Evolutionary conservation across 805 yeast species (phyloP), one percentile per base, ranked within the genome.

Genomic region (Ogataea philodendri): DNA sequence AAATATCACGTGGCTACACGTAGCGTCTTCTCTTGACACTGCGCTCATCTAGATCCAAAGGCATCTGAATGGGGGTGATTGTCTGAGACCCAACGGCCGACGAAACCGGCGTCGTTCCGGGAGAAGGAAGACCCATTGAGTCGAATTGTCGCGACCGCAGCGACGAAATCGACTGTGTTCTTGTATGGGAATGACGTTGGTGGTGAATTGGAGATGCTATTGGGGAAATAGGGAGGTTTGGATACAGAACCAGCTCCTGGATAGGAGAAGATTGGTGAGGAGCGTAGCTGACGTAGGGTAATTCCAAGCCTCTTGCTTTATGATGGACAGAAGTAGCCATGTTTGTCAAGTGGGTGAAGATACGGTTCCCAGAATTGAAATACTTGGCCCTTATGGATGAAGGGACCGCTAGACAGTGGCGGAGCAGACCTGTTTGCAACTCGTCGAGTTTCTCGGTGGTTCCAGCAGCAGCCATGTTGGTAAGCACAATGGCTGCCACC

Each of bases 401-500:
- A 7, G 58, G 58, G 31, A 55, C 38, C 9, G 36, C 35, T 13
- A 51, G 38, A 11, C 53, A 38, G n/a, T 54, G 41, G 26, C 47
- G 41, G n/a, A 56, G 27, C 35, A 62, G 41, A 2, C 40, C 32
- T 11, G 46, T 41, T 32, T 62, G 62, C 31, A 60, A 44, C 17
- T 55, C 55, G 43, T 53, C 55, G 28, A 56, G 52, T 21, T 61
- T 44, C 58, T 46, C 16, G 43, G 39, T 9, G 19, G 45, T 33
- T 53, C 62, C 51, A 21, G 66, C 59, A 31, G 72, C 62, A 28
- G 79, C 65, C 8, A 70, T 62, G 35, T 67, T 60, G 16, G 74
- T 69, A 26, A 79, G 41, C 22, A 67, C 51, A 22, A 72, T 60
- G 5, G 83, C 67, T 27, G 81, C 74, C 39, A 72, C 64, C 27